phyloP scores from a whole-genome alignment of 2,329 filamentous ascomycete species.

The Sporothrix pallida region DNA sequence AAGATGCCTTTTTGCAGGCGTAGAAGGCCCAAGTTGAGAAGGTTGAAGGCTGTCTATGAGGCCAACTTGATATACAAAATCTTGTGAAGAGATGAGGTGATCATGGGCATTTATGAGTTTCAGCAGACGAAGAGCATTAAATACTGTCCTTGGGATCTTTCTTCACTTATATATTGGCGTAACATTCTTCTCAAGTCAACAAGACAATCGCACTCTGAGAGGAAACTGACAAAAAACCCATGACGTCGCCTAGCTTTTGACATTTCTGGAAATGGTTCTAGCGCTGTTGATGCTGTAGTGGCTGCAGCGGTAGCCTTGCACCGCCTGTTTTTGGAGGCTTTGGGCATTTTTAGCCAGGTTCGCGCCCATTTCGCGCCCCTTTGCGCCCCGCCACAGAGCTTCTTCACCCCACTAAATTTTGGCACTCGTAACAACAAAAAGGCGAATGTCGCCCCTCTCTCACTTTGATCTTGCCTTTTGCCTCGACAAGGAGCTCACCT shows the following conservation, averaged over 20 bases:
- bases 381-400: neutral
- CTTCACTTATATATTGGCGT: too few species aligned
- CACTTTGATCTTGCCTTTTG: neutral
- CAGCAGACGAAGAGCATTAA: too few species aligned
- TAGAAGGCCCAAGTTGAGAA: too few species aligned
- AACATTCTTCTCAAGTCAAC: neutral
- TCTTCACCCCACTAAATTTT: neutral
- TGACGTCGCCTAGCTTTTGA: slow-evolving; percentile 9
- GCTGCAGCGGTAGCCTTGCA: slow-evolving; percentile 9
- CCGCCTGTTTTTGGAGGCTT: neutral
- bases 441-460: slow-evolving; percentile 9
- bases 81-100: too few species aligned
- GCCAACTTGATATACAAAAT: too few species aligned
- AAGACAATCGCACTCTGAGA: neutral
- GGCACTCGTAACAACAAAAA: neutral
- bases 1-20: too few species aligned
- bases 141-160: too few species aligned
- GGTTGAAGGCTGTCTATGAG: too few species aligned
- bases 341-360: neutral
- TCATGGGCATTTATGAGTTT: too few species aligned
- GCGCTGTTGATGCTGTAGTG: neutral
- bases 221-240: neutral
- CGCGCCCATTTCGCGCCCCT: too few species aligned
- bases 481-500: neutral
- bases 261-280: too few species aligned